These are phyloP conservation scores for Apiotrichum siamense DNA, from an alignment of 1,284 basidiomycete species.

Conservation along the genomic window DNA sequence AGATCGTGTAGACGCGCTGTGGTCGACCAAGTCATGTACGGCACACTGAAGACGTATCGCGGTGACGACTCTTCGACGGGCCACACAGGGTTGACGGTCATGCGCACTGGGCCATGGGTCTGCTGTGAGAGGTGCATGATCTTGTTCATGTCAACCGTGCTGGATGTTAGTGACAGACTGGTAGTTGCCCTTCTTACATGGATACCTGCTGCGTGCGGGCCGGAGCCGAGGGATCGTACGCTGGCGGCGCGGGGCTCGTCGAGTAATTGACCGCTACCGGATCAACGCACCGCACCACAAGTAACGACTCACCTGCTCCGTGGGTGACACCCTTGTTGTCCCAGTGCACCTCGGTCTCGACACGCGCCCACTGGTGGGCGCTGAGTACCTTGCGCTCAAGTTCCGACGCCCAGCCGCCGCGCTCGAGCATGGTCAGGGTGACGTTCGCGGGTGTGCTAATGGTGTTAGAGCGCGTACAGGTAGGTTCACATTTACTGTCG, in stretches of 20 bases:
- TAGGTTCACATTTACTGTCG: neutral
- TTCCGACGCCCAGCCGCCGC: constrained; percentile 52
- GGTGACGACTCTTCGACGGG: neutral
- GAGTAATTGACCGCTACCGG: neutral
- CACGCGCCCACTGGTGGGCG: constrained; percentile 62
- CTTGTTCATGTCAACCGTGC: constrained; percentile 68
- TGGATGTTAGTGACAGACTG: neutral
- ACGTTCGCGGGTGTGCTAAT: constrained; percentile 59
- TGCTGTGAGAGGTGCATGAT: constrained; percentile 62
- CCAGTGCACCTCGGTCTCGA: constrained; percentile 70
- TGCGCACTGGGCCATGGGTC: constrained; percentile 62
- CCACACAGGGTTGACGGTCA: constrained; percentile 61
- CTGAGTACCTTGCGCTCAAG: constrained; percentile 59
- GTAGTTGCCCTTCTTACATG: constrained; percentile 53
- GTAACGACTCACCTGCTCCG: neutral
- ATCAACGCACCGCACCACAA: neutral
- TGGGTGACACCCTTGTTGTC: constrained; percentile 43
- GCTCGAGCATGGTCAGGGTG: constrained; percentile 56
- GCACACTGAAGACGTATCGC: constrained; percentile 9
- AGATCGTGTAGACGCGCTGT: neutral
- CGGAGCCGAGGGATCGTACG: constrained; percentile 5
- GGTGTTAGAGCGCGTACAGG: neutral
- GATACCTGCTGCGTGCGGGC: constrained; percentile 48
- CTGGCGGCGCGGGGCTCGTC: constrained; percentile 8
- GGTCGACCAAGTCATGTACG: constrained; percentile 1